Percentiles rank a stretch among this genome's conserved stretches.
phyloP scores from a whole-genome alignment of 495 filamentous ascomycete species.

The Glarea lozoyensis region DNA sequence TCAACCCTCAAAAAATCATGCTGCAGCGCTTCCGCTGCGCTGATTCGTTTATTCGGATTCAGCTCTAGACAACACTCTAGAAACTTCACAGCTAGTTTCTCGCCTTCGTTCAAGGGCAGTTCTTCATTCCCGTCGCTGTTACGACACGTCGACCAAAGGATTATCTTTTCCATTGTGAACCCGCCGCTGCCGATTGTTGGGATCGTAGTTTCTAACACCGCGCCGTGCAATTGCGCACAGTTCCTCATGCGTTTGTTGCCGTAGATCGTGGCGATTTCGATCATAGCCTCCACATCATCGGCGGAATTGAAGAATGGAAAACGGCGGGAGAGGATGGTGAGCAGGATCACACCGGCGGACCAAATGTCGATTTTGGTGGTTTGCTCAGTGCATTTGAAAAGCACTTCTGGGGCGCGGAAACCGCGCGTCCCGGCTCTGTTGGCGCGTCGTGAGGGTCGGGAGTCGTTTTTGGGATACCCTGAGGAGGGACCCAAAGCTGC shows the following conservation, averaged over 20 bases:
- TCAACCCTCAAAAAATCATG: slow-evolving; percentile 62
- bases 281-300: slow-evolving; percentile 93
- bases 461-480: slow-evolving; percentile 80
- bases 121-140: slow-evolving; percentile 33
- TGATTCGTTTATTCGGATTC: slow-evolving; percentile 62
- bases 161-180: slow-evolving; percentile 81
- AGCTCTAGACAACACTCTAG: slow-evolving; percentile 60
- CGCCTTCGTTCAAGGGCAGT: slow-evolving; percentile 42
- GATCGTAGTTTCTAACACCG: slow-evolving; percentile 80
- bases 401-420: slow-evolving; percentile 91
- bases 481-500: slow-evolving; percentile 39
- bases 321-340: slow-evolving; percentile 80
- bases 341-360: slow-evolving; percentile 88
- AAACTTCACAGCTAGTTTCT: slow-evolving; percentile 58
- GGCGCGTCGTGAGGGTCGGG: slow-evolving; percentile 75
- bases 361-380: slow-evolving; percentile 96
- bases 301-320: slow-evolving; percentile 98
- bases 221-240: slow-evolving; percentile 74
- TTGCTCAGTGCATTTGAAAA: slow-evolving; percentile 95
- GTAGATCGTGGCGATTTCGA: slow-evolving; percentile 94
- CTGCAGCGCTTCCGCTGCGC: slow-evolving; percentile 57
- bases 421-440: slow-evolving; percentile 95
- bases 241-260: slow-evolving; percentile 74
- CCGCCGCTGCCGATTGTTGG: slow-evolving; percentile 80
- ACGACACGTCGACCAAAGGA: slow-evolving; percentile 77